These are phyloP conservation scores for Neoboletus magnificus DNA, from an alignment of 768 basidiomycete genomes.

Conservation along the genomic window DNA sequence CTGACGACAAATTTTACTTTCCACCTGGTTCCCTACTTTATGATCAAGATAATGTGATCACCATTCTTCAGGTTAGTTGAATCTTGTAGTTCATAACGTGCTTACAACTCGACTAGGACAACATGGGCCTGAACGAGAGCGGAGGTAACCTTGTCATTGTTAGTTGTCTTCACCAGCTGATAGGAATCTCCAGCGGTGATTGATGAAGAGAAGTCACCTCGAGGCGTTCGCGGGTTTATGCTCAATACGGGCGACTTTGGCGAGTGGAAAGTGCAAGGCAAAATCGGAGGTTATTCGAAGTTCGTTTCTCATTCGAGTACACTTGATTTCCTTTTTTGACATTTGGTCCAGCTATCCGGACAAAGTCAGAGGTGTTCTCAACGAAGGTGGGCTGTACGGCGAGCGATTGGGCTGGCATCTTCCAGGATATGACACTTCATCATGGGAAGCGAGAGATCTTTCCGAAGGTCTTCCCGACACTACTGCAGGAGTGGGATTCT, in stretches of 20 bases:
- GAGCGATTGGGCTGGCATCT: conserved; percentile 75
- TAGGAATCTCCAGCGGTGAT: conserved; percentile 30
- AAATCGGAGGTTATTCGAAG: conserved; percentile 67
- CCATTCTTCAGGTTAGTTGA: conserved; percentile 62
- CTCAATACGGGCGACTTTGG: conserved; percentile 60
- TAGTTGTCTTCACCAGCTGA: not conserved
- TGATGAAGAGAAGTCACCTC: conserved; percentile 65
- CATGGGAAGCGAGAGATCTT: conserved; percentile 57
- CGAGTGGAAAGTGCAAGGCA: conserved; percentile 73
- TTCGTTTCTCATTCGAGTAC: conserved; percentile 28
- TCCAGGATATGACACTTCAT: conserved; percentile 61
- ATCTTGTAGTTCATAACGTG: not conserved
- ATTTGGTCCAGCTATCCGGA: conserved; percentile 60
- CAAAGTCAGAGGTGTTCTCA: conserved; percentile 63
- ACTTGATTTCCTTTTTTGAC: not conserved
- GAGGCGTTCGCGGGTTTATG: conserved; percentile 74
- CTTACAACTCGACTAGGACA: conserved; percentile 47
- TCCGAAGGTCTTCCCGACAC: conserved; percentile 54
- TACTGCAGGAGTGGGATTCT: conserved; percentile 75
- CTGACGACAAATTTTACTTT: conserved; percentile 64
- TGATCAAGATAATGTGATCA: conserved; percentile 69
- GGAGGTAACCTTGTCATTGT: conserved; percentile 35
- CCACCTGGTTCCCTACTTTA: conserved; percentile 49
- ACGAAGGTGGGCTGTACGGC: conserved; percentile 71
- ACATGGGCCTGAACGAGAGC: conserved; percentile 74